Base-by-base conservation (phyloP, 768 basidiomycete species). In the Leccinum truebloodii region DNA sequence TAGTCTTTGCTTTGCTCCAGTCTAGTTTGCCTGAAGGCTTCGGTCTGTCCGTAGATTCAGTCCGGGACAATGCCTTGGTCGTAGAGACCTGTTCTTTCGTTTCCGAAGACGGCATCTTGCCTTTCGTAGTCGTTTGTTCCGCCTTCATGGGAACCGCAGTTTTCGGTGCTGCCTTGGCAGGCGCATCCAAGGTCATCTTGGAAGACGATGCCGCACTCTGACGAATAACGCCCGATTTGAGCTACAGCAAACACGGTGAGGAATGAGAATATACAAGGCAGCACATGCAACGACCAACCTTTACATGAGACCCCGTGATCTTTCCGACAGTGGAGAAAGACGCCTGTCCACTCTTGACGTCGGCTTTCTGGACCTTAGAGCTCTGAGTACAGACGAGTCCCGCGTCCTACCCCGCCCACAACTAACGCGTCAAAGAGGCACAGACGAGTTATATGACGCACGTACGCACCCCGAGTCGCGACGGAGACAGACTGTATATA, bases 401-500 rank as follows among this genome's bases (percentile, higher is more conserved):
- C 6, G 77, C 73, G 59, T 84, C 83, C 83, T 84, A 60, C n/a
- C 16, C 13, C 13, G 22, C 26, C 22, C 39, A 41, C 22, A 4
- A 26, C 67, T 30, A 67, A 57, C 41, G 1, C 1, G 32, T 53
- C 10, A 6, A 20, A 48, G 22, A 37, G 13, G 44, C 14, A 18
- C 61, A 32, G 37, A 28, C 2, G 41, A 14, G 44, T 46, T 20
- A 20, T 44, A 44, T 0, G 13, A 34, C 13, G 1, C 7, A 24
- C 16, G 34, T 12, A 62, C 63, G 41, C 50, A 77, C 86, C 57
- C 69, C 86, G 41, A 92, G 70, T 4, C 79, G 81, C 1, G 85
- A 82, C 1, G 90, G 86, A 0, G 90, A 85, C 32, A 94, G 69
- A 67, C 88, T 85, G 71, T 94, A 93, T 9, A 94, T 73, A 64